Conservation (phyloP, 73 alveolate genomes). For the Diophrys sp. region DNA sequence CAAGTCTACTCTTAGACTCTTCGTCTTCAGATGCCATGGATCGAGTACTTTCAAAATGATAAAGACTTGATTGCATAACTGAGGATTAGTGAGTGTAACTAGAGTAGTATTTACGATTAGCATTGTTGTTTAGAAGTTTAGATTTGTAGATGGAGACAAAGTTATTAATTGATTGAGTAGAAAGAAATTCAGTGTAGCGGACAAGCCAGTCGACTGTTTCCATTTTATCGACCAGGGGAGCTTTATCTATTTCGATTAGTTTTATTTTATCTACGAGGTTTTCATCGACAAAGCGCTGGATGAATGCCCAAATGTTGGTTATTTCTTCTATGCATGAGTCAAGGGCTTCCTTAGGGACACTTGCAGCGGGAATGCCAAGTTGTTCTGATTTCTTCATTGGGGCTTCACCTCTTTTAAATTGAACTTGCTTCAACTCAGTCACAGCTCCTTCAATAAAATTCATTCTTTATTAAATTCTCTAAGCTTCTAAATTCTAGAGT, state of each 20-base stretch:
- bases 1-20: background rate
- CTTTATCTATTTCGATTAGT: conserved; percentile 20
- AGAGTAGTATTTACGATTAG: background rate
- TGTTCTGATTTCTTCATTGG: too few species aligned
- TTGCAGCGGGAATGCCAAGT: background rate
- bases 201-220: conserved; percentile 63
- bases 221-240: conserved; percentile 21
- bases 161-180: conserved; percentile 27
- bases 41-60: background rate
- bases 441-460: background rate
- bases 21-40: background rate
- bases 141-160: conserved; percentile 2
- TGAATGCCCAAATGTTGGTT: conserved; percentile 42
- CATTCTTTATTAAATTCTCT: background rate
- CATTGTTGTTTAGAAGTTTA: too few species aligned
- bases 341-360: background rate
- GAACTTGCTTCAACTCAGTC: background rate
- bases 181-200: conserved; percentile 49
- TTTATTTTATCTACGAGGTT: conserved; percentile 33
- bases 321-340: background rate
- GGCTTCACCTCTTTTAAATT: too few species aligned
- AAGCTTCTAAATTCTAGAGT: background rate
- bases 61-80: background rate
- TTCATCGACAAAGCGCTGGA: conserved; percentile 52
- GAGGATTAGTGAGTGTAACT: background rate